Percentiles rank a stretch among this genome's conserved stretches.
Conservation (phyloP, 768 basidiomycete species). For the Tricholoma sp. region DNA sequence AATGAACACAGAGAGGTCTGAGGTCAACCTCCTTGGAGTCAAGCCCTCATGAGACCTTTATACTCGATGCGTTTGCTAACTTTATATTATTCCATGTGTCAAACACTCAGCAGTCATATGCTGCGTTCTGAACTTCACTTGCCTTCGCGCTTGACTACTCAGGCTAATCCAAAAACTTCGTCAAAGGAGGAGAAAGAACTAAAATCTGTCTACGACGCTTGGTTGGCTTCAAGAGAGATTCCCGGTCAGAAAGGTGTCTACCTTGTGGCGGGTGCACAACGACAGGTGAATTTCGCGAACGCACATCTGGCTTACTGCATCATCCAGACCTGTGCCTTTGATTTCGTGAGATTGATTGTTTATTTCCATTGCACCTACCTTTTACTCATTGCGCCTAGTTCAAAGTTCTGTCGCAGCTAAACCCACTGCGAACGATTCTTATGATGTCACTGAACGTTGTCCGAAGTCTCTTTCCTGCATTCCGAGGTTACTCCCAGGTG, state of each 20-base stretch:
- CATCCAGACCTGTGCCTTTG: slow-evolving; percentile 45
- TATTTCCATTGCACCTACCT: slow-evolving; percentile 3
- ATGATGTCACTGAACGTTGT: slow-evolving; percentile 68
- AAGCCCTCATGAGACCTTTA: slow-evolving; percentile 16
- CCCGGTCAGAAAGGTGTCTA: slow-evolving; percentile 38
- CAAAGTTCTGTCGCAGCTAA: slow-evolving; percentile 41
- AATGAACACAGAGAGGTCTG: slow-evolving; percentile 24
- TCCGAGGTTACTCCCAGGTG: slow-evolving; percentile 79
- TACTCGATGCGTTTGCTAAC: slow-evolving; percentile 26
- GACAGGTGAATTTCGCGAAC: slow-evolving; percentile 55
- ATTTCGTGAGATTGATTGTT: slow-evolving; percentile 38
- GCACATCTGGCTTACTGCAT: slow-evolving; percentile 51
- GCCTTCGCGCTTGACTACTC: slow-evolving; percentile 21
- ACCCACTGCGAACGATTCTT: slow-evolving; percentile 64
- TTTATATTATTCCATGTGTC: slow-evolving; percentile 35
- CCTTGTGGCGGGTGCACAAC: slow-evolving; percentile 65
- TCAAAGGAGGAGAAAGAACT: slow-evolving; percentile 14
- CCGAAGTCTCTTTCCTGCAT: slow-evolving; percentile 74
- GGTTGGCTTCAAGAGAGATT: slow-evolving; percentile 53
- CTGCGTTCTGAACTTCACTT: slow-evolving; percentile 32
- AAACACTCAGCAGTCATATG: slow-evolving; percentile 30
- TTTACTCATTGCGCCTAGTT: slow-evolving; percentile 26
- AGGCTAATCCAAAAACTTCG: slow-evolving; percentile 17
- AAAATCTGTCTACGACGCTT: slow-evolving; percentile 43
- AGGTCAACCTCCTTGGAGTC: slow-evolving; percentile 18